These are phyloP conservation scores for Oehlia diaphana DNA, from an alignment of 192 early-diverging fungal genomes.

Conservation along the genomic window DNA sequence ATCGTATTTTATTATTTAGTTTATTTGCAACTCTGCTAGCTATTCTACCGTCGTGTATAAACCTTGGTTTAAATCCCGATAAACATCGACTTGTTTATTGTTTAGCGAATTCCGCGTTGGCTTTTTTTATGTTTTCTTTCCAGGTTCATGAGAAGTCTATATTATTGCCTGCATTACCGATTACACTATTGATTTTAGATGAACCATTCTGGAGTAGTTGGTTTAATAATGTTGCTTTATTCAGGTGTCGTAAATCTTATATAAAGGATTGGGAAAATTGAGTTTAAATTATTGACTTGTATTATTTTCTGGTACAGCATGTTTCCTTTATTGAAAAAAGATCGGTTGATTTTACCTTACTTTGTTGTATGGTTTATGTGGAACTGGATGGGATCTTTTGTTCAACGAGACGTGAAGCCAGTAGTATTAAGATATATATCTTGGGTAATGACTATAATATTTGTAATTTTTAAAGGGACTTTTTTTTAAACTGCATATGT, in stretches of 20 bases:
- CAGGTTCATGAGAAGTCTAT: conserved; percentile 99
- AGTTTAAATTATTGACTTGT: neutral
- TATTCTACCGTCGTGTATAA: conserved; percentile 70
- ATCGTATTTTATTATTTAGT: conserved; percentile 41
- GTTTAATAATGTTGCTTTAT: conserved; percentile 82
- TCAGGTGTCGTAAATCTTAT: conserved; percentile 50
- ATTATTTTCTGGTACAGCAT: conserved; percentile 54
- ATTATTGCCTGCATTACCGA: conserved; percentile 78
- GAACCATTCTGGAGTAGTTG: conserved; percentile 61
- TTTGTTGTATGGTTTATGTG: conserved; percentile 68
- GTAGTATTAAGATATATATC: conserved; percentile 28
- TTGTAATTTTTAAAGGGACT: neutral
- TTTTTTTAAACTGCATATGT: conserved; percentile 6
- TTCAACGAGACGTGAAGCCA: conserved; percentile 23
- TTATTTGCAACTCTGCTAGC: conserved; percentile 62
- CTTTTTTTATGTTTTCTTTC: conserved; percentile 96
- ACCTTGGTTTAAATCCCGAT: conserved; percentile 63
- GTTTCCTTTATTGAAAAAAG: conserved; percentile 83
- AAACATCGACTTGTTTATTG: conserved; percentile 64
- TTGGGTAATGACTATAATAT: conserved; percentile 31
- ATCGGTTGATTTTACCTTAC: conserved; percentile 73
- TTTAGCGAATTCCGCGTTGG: conserved; percentile 74
- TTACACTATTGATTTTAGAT: conserved; percentile 70
- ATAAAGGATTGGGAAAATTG: neutral
- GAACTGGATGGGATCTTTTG: conserved; percentile 57